Conservation (phyloP, 2,329 filamentous ascomycete genomes). For the Hortaea werneckii region DNA sequence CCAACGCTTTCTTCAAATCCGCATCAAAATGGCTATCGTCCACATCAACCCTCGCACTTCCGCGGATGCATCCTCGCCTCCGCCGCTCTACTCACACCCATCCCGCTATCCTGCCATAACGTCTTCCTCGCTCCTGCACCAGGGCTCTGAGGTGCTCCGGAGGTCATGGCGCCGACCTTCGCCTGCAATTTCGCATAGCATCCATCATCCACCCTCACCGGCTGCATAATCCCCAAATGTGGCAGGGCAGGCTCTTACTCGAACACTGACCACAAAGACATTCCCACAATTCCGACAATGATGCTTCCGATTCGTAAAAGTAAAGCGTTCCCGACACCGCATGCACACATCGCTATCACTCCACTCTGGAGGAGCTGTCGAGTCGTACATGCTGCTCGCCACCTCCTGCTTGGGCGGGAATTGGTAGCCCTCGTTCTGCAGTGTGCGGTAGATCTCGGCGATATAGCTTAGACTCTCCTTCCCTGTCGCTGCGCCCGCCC, state of each 20-base stretch:
- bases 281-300: conserved; percentile 97
- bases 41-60: conserved; percentile 59
- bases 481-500: conserved; percentile 82
- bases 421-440: conserved; percentile 76
- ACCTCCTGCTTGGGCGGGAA: conserved; percentile 83
- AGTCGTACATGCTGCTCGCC: conserved; percentile 96
- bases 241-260: conserved; percentile 72
- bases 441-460: conserved; percentile 69
- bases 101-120: conserved; percentile 42
- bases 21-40: conserved; percentile 76
- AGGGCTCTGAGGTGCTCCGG: conserved; percentile 17
- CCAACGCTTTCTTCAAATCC: conserved; percentile 81
- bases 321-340: conserved; percentile 90
- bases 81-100: conserved; percentile 2
- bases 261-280: conserved; percentile 92
- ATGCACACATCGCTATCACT: conserved; percentile 96
- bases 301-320: conserved; percentile 96
- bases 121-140: conserved; percentile 40
- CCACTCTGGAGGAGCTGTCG: conserved; percentile 96
- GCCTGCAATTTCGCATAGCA: conserved; percentile 85
- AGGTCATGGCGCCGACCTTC: conserved; percentile 41
- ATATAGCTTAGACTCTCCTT: conserved; percentile 78
- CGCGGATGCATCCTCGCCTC: conserved; percentile 68
- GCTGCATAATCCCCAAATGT: conserved; percentile 81
- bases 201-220: conserved; percentile 91